phyloP scores from a whole-genome alignment of 805 yeast species.

The Metschnikowia peoriensis region DNA sequence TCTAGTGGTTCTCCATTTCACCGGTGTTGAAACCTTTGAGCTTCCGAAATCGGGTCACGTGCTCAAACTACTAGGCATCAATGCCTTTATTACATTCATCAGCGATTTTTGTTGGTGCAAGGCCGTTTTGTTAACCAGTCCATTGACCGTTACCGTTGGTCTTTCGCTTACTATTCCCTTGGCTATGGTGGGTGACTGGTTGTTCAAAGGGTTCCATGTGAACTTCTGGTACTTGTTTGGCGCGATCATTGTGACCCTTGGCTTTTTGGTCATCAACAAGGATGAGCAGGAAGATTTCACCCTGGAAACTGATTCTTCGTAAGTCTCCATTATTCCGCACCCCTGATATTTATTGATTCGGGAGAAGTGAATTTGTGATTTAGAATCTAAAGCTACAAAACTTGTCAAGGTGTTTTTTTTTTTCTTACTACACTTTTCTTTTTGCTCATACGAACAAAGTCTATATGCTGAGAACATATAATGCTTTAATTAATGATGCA shows the following conservation, averaged over 20 bases:
- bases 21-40: slow-evolving; percentile 68
- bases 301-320: slow-evolving; percentile 3
- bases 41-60: slow-evolving; percentile 58
- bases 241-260: slow-evolving; percentile 73
- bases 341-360: too few species aligned
- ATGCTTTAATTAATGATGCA: too few species aligned
- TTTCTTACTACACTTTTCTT: too few species aligned
- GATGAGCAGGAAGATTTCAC: slow-evolving; percentile 66
- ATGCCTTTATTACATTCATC: slow-evolving; percentile 75
- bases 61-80: slow-evolving; percentile 53
- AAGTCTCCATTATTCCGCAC: neutral
- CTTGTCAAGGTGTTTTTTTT: too few species aligned
- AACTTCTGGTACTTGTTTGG: slow-evolving; percentile 70
- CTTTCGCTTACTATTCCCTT: slow-evolving; percentile 90
- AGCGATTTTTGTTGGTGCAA: slow-evolving; percentile 96
- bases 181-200: slow-evolving; percentile 82
- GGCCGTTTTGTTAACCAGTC: slow-evolving; percentile 90
- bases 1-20: slow-evolving; percentile 58
- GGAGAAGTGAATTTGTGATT: too few species aligned
- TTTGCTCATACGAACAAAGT: too few species aligned
- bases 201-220: slow-evolving; percentile 63
- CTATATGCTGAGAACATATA: too few species aligned
- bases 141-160: slow-evolving; percentile 94
- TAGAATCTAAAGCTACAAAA: too few species aligned
- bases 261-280: slow-evolving; percentile 80